Conservation (phyloP, 1,284 basidiomycete species). For the Sanghuangporus baumii region DNA sequence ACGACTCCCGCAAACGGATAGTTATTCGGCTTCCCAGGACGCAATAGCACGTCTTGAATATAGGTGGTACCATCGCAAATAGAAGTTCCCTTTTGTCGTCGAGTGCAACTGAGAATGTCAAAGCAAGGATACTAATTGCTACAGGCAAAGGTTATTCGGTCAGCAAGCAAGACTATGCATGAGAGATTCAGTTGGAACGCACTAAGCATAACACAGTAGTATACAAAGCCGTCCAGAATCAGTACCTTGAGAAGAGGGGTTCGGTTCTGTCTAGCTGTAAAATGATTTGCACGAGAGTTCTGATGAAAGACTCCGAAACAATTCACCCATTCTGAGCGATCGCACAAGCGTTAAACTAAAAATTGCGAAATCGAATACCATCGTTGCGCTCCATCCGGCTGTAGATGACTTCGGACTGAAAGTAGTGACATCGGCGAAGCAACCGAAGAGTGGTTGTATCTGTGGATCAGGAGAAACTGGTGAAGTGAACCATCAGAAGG, state of each 20-base stretch:
- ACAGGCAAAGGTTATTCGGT: neutral
- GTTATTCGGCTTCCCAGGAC: slow-evolving; percentile 1
- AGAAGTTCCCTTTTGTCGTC: neutral
- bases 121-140: slow-evolving; percentile 1
- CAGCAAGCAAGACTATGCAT: neutral
- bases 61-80: neutral
- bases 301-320: neutral
- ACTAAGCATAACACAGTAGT: slow-evolving; percentile 8
- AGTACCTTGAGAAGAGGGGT: slow-evolving; percentile 7
- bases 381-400: neutral
- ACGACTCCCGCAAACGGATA: neutral
- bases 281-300: neutral
- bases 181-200: neutral
- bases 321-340: neutral
- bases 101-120: neutral
- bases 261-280: neutral
- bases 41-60: slow-evolving; percentile 7
- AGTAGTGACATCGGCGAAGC: neutral
- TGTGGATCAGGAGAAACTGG: neutral
- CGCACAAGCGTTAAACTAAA: slow-evolving; percentile 4
- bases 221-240: slow-evolving; percentile 5
- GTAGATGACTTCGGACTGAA: neutral
- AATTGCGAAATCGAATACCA: slow-evolving; percentile 2
- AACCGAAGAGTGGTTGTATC: neutral
- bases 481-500: too few species aligned